These are phyloP conservation scores for Akebia trifoliata DNA, from an alignment of 164 flowering plant genomes.

Conservation along the genomic window DNA sequence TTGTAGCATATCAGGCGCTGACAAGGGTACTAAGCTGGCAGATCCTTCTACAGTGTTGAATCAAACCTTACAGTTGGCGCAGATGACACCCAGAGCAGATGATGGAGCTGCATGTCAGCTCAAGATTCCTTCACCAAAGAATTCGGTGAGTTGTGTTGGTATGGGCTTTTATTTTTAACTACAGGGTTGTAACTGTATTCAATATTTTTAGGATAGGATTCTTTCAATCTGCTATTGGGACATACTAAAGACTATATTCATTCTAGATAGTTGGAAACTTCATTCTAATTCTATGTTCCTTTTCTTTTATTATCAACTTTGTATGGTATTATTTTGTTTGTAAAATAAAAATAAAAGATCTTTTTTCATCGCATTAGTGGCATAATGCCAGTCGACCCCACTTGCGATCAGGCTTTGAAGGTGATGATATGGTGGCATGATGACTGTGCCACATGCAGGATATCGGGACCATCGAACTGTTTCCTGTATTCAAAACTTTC, in stretches of 20 bases:
- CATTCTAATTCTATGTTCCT: not conserved
- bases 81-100: slow-evolving; percentile 12
- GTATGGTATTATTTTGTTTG: not conserved
- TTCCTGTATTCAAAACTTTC: not conserved
- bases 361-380: too few relatives aligned
- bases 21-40: slow-evolving; percentile 9
- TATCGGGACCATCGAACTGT: not conserved
- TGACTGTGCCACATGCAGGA: not conserved
- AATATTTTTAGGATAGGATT: not conserved
- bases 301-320: not conserved
- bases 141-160: slow-evolving; percentile 29
- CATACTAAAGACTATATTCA: not conserved
- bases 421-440: not conserved
- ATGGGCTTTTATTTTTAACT: not conserved
- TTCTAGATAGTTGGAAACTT: not conserved
- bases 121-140: slow-evolving; percentile 18
- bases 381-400: too few relatives aligned
- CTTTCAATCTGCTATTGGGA: not conserved
- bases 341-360: too few relatives aligned
- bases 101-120: slow-evolving; percentile 7
- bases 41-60: slow-evolving; percentile 18
- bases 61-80: slow-evolving; percentile 7
- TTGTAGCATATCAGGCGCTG: slow-evolving; percentile 26
- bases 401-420: too few relatives aligned
- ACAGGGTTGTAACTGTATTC: not conserved